phyloP scores from a whole-genome alignment of 768 basidiomycete species.

The Russula sp. region DNA sequence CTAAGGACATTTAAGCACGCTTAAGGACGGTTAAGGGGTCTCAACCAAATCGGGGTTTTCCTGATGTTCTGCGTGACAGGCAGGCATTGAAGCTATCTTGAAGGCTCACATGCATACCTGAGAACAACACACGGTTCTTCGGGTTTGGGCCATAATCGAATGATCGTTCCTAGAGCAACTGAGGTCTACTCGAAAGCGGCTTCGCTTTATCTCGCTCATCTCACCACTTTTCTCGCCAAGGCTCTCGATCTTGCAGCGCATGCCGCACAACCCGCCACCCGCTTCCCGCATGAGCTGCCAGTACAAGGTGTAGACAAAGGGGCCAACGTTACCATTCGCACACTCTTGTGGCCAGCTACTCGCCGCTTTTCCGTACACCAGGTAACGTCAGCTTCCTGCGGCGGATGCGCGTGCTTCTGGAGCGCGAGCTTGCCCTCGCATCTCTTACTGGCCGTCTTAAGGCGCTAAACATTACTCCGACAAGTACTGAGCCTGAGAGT shows the following conservation, averaged over 20 bases:
- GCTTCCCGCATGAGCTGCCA: constrained; percentile 38
- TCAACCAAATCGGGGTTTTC: too few species aligned
- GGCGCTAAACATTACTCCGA: constrained; percentile 52
- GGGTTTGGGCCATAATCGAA: too few species aligned
- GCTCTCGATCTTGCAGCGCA: constrained; percentile 81
- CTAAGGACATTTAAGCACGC: too few species aligned
- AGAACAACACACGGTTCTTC: too few species aligned
- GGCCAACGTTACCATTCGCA: constrained; percentile 56
- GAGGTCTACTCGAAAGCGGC: constrained; percentile 28
- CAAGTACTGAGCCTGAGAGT: constrained; percentile 41
- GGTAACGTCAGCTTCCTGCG: constrained; percentile 83
- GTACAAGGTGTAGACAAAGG: constrained; percentile 58
- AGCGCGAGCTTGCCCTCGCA: constrained; percentile 73
- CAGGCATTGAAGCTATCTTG: too few species aligned
- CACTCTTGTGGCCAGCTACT: constrained; percentile 73
- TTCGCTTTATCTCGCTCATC: constrained; percentile 54
- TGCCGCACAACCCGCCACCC: constrained; percentile 39
- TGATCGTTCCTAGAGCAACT: too few species aligned
- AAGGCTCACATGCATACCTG: too few species aligned
- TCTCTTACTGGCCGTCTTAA: constrained; percentile 70
- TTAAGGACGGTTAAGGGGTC: too few species aligned
- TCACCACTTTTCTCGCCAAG: constrained; percentile 65
- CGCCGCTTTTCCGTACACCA: constrained; percentile 67
- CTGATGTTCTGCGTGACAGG: too few species aligned
- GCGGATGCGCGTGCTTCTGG: constrained; percentile 66